Conservation (phyloP, 768 basidiomycete species). For the Tulasnella sp. region DNA sequence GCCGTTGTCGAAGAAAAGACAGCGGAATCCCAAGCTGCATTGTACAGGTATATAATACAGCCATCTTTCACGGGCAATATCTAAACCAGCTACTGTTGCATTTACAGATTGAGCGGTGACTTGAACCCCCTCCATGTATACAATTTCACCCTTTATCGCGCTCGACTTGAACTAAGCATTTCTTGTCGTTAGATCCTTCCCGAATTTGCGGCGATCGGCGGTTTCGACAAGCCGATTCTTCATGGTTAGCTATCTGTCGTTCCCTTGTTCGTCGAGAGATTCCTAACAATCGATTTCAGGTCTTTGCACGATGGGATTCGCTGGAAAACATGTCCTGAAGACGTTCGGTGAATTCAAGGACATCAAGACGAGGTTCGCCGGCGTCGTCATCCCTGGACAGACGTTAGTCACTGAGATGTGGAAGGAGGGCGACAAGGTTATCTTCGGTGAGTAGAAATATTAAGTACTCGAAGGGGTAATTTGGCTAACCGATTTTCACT, state of each 20-base stretch:
- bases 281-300: constrained; percentile 29
- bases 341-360: constrained; percentile 76
- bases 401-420: constrained; percentile 96
- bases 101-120: constrained; percentile 72
- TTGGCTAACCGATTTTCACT: neutral
- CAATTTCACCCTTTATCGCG: constrained; percentile 1
- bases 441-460: constrained; percentile 62
- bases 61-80: neutral
- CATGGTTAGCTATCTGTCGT: constrained; percentile 35
- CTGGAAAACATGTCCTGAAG: constrained; percentile 86
- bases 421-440: constrained; percentile 85
- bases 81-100: neutral
- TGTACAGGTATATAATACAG: constrained; percentile 58
- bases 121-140: constrained; percentile 79
- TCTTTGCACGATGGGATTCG: constrained; percentile 84
- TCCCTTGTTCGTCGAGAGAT: neutral
- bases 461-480: neutral
- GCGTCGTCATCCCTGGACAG: constrained; percentile 90
- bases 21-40: constrained; percentile 63
- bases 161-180: neutral
- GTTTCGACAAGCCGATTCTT: constrained; percentile 82
- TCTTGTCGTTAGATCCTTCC: constrained; percentile 58
- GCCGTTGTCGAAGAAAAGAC: constrained; percentile 85
- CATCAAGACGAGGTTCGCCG: constrained; percentile 94
- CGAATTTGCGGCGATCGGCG: constrained; percentile 88